These are phyloP conservation scores for Agroathelia rolfsii DNA, from an alignment of 1,284 basidiomycete species.

Conservation along the genomic window DNA sequence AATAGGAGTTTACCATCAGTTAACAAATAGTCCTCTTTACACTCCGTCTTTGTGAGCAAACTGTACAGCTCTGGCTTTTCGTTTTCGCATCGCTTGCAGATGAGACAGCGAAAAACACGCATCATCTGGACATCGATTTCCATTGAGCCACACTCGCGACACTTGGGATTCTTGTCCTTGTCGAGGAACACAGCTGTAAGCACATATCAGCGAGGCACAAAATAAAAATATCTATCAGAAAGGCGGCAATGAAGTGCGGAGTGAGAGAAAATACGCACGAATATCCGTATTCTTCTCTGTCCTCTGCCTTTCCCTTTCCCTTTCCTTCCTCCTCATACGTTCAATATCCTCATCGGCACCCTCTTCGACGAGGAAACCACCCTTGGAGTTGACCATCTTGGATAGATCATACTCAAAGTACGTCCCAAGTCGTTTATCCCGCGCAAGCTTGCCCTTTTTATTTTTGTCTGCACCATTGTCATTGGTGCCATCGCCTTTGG, in stretches of 20 bases:
- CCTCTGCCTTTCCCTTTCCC: conserved; percentile 64
- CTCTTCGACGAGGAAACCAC: conserved; percentile 85
- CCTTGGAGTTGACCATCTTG: conserved; percentile 92
- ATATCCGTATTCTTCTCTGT: conserved; percentile 61
- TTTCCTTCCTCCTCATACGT: conserved; percentile 63
- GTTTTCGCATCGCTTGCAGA: conserved; percentile 88
- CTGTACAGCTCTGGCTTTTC: conserved; percentile 88
- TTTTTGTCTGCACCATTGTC: no score
- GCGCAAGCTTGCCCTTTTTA: conserved; percentile 45
- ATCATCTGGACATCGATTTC: conserved; percentile 79
- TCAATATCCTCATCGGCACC: conserved; percentile 58
- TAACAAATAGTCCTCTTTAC: conserved; percentile 91
- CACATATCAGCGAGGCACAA: not conserved
- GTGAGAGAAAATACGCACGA: no score
- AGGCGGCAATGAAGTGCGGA: no score
- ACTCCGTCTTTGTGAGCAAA: conserved; percentile 96
- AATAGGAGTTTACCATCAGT: conserved; percentile 61
- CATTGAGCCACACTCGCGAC: conserved; percentile 71
- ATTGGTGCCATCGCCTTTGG: no score
- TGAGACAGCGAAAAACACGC: conserved; percentile 74
- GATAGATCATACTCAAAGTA: conserved; percentile 97
- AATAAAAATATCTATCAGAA: conserved; percentile 1
- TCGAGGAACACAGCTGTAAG: conserved; percentile 57
- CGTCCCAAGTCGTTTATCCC: conserved; percentile 67
- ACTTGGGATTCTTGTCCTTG: conserved; percentile 66